These are phyloP conservation scores for Boletales sp. DNA, from an alignment of 768 basidiomycete genomes.

Conservation along the genomic window DNA sequence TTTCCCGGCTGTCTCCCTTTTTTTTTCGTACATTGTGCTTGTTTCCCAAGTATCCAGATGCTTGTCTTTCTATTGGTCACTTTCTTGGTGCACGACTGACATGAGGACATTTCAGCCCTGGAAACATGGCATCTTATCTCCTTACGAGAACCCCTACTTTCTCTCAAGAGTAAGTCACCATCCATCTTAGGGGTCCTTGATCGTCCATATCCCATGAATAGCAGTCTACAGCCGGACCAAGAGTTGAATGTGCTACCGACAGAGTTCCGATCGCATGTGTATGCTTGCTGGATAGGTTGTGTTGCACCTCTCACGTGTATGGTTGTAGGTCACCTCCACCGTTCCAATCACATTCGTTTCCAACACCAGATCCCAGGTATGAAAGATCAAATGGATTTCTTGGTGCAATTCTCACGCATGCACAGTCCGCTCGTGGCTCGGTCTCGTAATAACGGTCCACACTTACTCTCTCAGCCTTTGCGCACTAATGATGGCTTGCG, in stretches of 20 bases:
- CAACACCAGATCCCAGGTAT: conserved; percentile 33
- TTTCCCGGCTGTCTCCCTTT: not conserved
- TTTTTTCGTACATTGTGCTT: not conserved
- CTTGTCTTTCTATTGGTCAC: not conserved
- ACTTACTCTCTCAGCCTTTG: not conserved
- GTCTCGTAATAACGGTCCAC: conserved; percentile 19
- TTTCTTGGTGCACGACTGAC: conserved; percentile 9
- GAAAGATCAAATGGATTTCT: not conserved
- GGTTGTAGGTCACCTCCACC: conserved; percentile 15
- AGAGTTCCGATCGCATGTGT: conserved; percentile 21
- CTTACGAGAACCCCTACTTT: conserved; percentile 14
- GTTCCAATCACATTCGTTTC: conserved; percentile 20
- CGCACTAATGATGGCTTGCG: conserved; percentile 1
- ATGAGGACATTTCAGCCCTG: conserved; percentile 28
- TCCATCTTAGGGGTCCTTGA: not conserved
- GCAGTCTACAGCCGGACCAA: conserved; percentile 6
- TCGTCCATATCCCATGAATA: not conserved
- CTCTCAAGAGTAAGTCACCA: conserved; percentile 17
- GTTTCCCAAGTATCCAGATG: not conserved
- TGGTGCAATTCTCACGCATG: conserved; percentile 5
- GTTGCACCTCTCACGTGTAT: not conserved
- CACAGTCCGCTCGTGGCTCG: conserved; percentile 22
- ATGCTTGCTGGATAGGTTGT: conserved; percentile 6
- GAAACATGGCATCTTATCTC: conserved; percentile 30
- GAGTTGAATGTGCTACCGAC: conserved; percentile 19